Percentiles rank a stretch among this genome's conserved stretches.
Conservation (phyloP, 805 yeast species). For the Blastobotrys americana region DNA sequence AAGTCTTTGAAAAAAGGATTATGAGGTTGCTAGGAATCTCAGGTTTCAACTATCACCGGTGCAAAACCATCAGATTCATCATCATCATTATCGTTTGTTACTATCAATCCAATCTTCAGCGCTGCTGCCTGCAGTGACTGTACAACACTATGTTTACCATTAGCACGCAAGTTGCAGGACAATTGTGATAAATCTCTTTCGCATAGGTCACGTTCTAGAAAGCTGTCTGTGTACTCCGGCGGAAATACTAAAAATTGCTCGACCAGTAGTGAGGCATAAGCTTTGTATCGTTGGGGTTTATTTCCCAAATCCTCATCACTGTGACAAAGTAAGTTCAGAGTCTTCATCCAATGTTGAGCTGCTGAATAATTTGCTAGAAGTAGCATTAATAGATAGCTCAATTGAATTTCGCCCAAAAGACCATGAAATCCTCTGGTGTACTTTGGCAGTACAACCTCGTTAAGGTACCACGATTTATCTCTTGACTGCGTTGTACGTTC, state of each 20-base stretch:
- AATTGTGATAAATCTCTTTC: constrained; percentile 5
- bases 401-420: constrained; percentile 48
- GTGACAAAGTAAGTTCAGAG: constrained; percentile 39
- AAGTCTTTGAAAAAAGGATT: no score
- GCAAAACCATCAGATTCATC: constrained; percentile 7
- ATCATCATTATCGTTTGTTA: constrained; percentile 6
- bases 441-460: constrained; percentile 28
- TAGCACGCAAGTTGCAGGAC: no score
- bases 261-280: constrained; percentile 30
- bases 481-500: constrained; percentile 45
- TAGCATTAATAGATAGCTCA: constrained; percentile 42
- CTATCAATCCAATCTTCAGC: constrained; percentile 4
- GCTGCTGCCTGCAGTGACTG: constrained; percentile 8
- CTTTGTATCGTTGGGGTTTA: constrained; percentile 25
- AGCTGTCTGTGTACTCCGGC: constrained; percentile 37
- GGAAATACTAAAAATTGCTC: constrained; percentile 39
- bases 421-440: constrained; percentile 28
- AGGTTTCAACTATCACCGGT: constrained; percentile 1
- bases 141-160: constrained; percentile 3
- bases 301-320: constrained; percentile 28
- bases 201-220: constrained; percentile 24
- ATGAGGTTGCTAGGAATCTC: neutral
- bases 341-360: constrained; percentile 54
- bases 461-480: constrained; percentile 58
- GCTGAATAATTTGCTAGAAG: constrained; percentile 58